Conservation (phyloP, 2,329 filamentous ascomycete species). For the Trichoderma sp. region DNA sequence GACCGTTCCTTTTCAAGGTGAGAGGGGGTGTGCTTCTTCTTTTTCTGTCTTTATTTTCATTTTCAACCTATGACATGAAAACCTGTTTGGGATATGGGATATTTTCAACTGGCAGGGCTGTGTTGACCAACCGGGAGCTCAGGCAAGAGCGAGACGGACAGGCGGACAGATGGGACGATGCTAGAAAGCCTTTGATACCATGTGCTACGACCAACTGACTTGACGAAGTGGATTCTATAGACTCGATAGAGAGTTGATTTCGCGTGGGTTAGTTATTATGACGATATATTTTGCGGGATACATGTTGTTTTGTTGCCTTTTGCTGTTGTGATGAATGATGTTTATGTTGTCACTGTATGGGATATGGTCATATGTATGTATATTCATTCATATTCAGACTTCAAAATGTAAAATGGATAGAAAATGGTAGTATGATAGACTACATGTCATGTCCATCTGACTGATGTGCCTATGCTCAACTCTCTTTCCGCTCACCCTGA, state of each 20-base stretch:
- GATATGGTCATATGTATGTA: neutral
- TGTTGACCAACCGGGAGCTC: neutral
- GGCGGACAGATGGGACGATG: neutral
- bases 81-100: conserved; percentile 1
- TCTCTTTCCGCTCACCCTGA: no score
- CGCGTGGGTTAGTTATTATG: neutral
- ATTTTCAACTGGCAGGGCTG: neutral
- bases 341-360: neutral
- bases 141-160: neutral
- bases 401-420: neutral
- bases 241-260: conserved; percentile 18
- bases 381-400: neutral
- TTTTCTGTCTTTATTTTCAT: neutral
- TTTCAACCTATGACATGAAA: neutral
- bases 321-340: neutral
- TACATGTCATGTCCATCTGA: no score
- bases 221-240: neutral
- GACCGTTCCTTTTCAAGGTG: neutral
- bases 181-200: conserved; percentile 17
- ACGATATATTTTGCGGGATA: neutral
- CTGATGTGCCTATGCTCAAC: neutral
- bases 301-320: neutral
- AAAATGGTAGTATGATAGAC: neutral
- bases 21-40: neutral
- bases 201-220: conserved; percentile 2